Percentiles rank a stretch among this genome's conserved stretches.
These are phyloP conservation scores for Dactylellina cionopaga DNA, from an alignment of 2,329 filamentous ascomycete genomes.

Conservation along the genomic window DNA sequence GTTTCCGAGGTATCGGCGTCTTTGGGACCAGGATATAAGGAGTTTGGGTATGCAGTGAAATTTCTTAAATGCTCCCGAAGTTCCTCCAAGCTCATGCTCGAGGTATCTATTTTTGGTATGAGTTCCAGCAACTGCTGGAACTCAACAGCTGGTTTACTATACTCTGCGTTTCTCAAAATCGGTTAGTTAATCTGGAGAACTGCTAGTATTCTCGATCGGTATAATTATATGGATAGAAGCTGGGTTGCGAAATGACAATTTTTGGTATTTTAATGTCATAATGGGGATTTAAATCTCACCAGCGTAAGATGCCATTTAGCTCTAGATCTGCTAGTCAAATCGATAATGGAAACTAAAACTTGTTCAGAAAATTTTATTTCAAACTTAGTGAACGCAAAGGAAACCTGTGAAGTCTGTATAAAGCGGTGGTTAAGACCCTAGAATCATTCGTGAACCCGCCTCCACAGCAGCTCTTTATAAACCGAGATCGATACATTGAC, in stretches of 20 bases:
- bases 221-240: too few relatives aligned
- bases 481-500: too few relatives aligned
- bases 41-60: conserved; percentile 6
- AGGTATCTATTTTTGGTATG: not conserved
- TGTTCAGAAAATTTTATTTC: too few relatives aligned
- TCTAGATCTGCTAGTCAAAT: not conserved
- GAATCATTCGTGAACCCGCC: too few relatives aligned
- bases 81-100: conserved; percentile 2
- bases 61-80: not conserved
- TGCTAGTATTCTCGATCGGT: too few relatives aligned
- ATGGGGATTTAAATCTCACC: conserved; percentile 5
- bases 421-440: not conserved
- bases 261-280: too few relatives aligned
- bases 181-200: not conserved
- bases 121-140: conserved; percentile 12
- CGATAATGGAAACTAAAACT: too few relatives aligned
- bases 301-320: conserved; percentile 27
- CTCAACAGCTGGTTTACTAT: conserved; percentile 23
- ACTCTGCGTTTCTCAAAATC: conserved; percentile 22
- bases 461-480: too few relatives aligned
- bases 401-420: not conserved
- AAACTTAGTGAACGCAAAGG: too few relatives aligned
- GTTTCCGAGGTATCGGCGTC: conserved; percentile 20
- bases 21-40: conserved; percentile 24
- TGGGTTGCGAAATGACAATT: too few relatives aligned